phyloP scores from a whole-genome alignment of 192 early-diverging fungal genomes.

The Podila epigama region DNA sequence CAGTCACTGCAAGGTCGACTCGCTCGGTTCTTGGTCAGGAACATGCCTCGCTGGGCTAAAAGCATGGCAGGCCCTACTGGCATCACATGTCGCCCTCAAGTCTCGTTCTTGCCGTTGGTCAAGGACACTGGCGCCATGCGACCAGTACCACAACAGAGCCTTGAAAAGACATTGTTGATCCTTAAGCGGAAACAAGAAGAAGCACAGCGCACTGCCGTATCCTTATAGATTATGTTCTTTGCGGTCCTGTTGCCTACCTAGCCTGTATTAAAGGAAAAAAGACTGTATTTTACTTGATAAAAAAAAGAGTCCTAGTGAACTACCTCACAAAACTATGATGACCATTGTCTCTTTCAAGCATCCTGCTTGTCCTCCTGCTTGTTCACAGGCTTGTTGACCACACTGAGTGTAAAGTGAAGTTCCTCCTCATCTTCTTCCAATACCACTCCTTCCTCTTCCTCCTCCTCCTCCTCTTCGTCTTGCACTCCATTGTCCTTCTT shows the following conservation, averaged over 20 bases:
- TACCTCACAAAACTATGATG: neutral
- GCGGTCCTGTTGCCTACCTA: no score
- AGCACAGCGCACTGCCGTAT: neutral
- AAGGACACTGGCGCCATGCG: conserved; percentile 9
- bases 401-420: neutral
- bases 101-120: conserved; percentile 26
- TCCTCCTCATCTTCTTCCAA: neutral
- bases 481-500: neutral
- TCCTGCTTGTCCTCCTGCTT: neutral
- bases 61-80: neutral
- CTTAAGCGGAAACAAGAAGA: neutral
- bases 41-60: conserved; percentile 4
- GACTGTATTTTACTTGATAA: no score
- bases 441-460: neutral
- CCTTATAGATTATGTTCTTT: neutral
- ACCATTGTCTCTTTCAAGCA: neutral
- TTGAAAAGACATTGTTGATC: neutral
- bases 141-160: conserved; percentile 3
- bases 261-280: neutral
- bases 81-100: conserved; percentile 24
- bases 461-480: neutral
- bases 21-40: conserved; percentile 8
- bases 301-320: no score
- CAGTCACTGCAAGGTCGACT: conserved; percentile 9
- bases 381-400: neutral